These are phyloP conservation scores for Auricularia sp. DNA, from an alignment of 768 basidiomycete species.

Conservation along the genomic window DNA sequence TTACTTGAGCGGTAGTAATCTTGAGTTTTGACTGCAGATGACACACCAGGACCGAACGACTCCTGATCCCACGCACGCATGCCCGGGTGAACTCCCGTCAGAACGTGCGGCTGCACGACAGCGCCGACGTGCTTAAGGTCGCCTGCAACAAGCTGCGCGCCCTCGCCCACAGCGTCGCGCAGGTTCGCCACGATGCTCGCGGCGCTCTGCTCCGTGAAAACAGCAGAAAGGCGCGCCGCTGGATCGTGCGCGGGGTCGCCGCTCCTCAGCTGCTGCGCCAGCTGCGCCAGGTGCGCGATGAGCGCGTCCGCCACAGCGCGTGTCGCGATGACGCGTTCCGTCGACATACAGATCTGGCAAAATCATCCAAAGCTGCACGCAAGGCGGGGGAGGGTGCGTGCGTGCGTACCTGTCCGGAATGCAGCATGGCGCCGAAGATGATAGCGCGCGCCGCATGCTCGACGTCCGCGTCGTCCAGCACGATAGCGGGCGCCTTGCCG, in stretches of 20 bases:
- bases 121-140: constrained; percentile 31
- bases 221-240: constrained; percentile 23
- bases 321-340: constrained; percentile 48
- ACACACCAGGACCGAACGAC: constrained; percentile 48
- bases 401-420: constrained; percentile 29
- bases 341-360: constrained; percentile 47
- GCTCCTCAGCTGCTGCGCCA: constrained; percentile 27
- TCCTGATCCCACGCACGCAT: constrained; percentile 49
- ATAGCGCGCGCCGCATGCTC: constrained; percentile 43
- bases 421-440: constrained; percentile 32
- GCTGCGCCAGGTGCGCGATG: constrained; percentile 23
- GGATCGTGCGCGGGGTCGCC: constrained; percentile 28
- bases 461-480: constrained; percentile 45
- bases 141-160: constrained; percentile 38
- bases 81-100: constrained; percentile 37
- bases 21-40: background rate
- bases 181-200: constrained; percentile 36
- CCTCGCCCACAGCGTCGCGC: constrained; percentile 32
- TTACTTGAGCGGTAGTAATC: background rate
- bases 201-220: constrained; percentile 38
- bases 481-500: constrained; percentile 43
- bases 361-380: too few species aligned
- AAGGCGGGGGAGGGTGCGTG: background rate
- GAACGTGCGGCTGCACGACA: constrained; percentile 42
- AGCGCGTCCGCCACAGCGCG: constrained; percentile 29